A percentile compares a stretch with the other conserved stretches of the same genome.
phyloP scores from a whole-genome alignment of 2,329 filamentous ascomycete species.

The Dothistroma septosporum region DNA sequence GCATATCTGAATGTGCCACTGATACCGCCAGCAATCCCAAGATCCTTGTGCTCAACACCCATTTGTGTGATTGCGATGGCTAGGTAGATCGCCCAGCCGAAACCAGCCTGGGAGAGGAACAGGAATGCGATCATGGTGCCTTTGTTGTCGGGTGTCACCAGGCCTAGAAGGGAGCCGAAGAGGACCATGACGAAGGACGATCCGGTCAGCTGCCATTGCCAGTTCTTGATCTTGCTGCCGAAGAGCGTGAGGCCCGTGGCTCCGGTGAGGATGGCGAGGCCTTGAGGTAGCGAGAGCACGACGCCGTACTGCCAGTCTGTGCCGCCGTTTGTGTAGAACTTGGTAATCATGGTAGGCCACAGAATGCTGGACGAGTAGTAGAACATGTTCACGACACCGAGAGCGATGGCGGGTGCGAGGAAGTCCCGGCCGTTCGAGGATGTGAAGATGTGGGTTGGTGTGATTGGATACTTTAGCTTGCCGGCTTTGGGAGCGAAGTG shows the following conservation, averaged over 20 bases:
- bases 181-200: slow-evolving; percentile 47
- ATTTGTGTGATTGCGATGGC: slow-evolving; percentile 34
- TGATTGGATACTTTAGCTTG: slow-evolving; percentile 25
- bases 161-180: slow-evolving; percentile 45
- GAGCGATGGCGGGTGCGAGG: slow-evolving; percentile 37
- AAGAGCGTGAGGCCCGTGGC: slow-evolving; percentile 41
- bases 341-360: slow-evolving; percentile 40
- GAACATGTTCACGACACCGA: slow-evolving; percentile 50
- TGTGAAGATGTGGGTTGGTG: slow-evolving; percentile 46
- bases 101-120: slow-evolving; percentile 24
- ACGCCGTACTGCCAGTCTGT: slow-evolving; percentile 15
- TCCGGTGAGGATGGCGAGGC: slow-evolving; percentile 44
- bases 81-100: slow-evolving; percentile 34
- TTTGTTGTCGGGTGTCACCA: slow-evolving; percentile 44
- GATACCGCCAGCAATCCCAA: slow-evolving; percentile 24
- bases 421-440: slow-evolving; percentile 45
- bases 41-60: slow-evolving; percentile 28
- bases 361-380: slow-evolving; percentile 42
- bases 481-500: too few relatives aligned
- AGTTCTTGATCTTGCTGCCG: slow-evolving; percentile 43
- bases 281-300: slow-evolving; percentile 44
- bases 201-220: slow-evolving; percentile 46
- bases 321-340: slow-evolving; percentile 36
- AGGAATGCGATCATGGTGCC: slow-evolving; percentile 20
- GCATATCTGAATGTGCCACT: slow-evolving; percentile 16